Base-by-base conservation (phyloP, 352 stramenopile species). In the Globisporangium camurandrum region DNA sequence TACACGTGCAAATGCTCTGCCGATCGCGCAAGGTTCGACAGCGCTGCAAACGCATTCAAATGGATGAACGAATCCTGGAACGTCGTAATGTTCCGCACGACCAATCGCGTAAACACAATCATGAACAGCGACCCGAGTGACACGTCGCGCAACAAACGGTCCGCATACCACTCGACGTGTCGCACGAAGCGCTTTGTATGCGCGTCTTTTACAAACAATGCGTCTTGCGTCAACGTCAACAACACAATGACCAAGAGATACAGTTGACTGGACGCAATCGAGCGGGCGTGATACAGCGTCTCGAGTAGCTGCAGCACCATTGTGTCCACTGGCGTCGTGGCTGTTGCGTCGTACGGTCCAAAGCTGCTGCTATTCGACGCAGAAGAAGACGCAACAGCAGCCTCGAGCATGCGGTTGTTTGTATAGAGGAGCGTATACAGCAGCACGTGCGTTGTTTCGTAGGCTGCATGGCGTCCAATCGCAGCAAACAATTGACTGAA, bases 51-150 rank as follows among this genome's bases (percentile, higher is more conserved):
- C 2, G 75, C 78, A 36, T 88, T 85, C 30, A 86, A 43, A 34
- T 93, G 81, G 39, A 93, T 71, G 34, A 87, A 85, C 19, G 68
- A 83, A 57, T 93, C 81, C 33, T 88, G 78, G 45, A 87, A 86
- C 39, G 84, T 68, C 12, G 75, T 84, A 42, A 93, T 86, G 61
- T 93, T 93, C 40, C 71, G 74, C 46, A 80, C 75, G 27, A 90
- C 75, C 17, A 90, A 51, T 2, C 81, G 76, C 36, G 73, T 81
- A 46, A 93, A 84, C 44, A 93, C 76, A 27, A 93, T 63, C 60
- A 89, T 75, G 59, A 88, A 75, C 7, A 89, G 55, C 27, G 76
- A 89, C 19, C 76, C 81, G 34, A 88, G 41, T 19, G 78, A 90
- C 10, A 88, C 58, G 45, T 90, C 78, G 27, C 85, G 46, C 46